Conservation (phyloP, 2,329 filamentous ascomycete species). For the Exophiala sp. region DNA sequence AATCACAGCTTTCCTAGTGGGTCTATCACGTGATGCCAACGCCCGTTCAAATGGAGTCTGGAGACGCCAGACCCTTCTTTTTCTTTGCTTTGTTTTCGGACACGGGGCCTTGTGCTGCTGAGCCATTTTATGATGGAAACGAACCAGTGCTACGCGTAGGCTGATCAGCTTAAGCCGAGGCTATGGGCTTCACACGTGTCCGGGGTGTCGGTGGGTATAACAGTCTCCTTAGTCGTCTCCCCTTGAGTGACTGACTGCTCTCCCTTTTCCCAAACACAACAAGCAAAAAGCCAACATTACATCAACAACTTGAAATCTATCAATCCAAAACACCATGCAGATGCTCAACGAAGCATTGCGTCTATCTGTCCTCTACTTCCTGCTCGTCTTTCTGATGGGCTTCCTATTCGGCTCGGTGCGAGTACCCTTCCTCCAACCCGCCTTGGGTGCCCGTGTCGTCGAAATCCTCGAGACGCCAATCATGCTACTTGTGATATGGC, state of each 20-base stretch:
- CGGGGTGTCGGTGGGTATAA: neutral
- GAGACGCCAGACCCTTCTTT: neutral
- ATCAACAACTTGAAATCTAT: neutral
- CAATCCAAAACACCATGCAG: neutral
- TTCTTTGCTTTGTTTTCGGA: neutral
- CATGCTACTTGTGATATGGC: constrained; percentile 16
- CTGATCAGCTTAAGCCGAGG: neutral
- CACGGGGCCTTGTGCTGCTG: neutral
- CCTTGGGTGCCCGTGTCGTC: constrained; percentile 10
- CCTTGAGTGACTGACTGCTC: neutral
- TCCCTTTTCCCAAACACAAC: neutral
- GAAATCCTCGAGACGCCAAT: constrained; percentile 14
- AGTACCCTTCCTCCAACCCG: constrained; percentile 10
- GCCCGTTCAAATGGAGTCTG: neutral
- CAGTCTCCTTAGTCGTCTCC: neutral
- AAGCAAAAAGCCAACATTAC: neutral
- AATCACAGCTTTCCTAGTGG: neutral
- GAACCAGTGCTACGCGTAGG: too few species aligned
- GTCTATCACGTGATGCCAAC: neutral
- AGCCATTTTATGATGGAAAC: constrained; percentile 1
- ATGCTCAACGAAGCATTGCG: neutral
- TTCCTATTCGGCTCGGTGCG: constrained; percentile 7
- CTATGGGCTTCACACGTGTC: neutral
- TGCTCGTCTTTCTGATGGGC: constrained; percentile 8
- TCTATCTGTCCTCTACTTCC: constrained; percentile 6